Evolutionary conservation across 208 protist species (phyloP), one percentile per base, ranked within the genome.

Genomic region (Naegleria lovaniensis): DNA sequence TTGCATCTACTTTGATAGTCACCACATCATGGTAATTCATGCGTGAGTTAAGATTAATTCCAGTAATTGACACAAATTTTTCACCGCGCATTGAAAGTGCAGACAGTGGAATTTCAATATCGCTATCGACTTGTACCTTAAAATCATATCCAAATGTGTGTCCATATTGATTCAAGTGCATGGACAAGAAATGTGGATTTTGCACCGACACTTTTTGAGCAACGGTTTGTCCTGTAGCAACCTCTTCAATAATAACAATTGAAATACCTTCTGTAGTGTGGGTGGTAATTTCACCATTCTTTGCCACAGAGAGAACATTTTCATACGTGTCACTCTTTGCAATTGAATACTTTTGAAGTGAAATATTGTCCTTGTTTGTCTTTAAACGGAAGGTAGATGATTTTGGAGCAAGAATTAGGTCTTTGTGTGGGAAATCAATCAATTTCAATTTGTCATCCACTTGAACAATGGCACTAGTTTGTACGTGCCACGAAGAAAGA

Each of bases 391-490:
- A 79, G 25, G 67, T 36, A 79, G 67, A 25, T 15, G 67, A 79
- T 79, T 33, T 79, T 79, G 67, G 67, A 7, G 67, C 67, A 2
- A 79, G 29, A 36, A 79, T 79, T 0, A 79, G 29, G 36, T 79
- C 67, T 9, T 79, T 79, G 67, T 79, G 67, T 36, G 67, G 67
- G 67, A 79, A 79, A 36, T 79, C 67, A 6, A 79, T 13, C n/a
- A 79, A 79, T 79, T 79, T 79, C 67, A 79, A 79, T 33, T 79
- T 79, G 16, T 79, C 67, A 79, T 79, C 67, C 7, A 79, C 67
- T 36, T 79, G 67, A 36, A 79, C 36, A 2, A 9, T 6, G 36
- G 29, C 7, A 11, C 25, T 36, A 6, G 67, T 79, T 36, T 19
- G 7, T 36, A 36, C 6, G 1, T 29, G 29, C 67, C 16, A 79